These are phyloP conservation scores for Zygoascus tannicola DNA, from an alignment of 805 yeast genomes.

Conservation along the genomic window DNA sequence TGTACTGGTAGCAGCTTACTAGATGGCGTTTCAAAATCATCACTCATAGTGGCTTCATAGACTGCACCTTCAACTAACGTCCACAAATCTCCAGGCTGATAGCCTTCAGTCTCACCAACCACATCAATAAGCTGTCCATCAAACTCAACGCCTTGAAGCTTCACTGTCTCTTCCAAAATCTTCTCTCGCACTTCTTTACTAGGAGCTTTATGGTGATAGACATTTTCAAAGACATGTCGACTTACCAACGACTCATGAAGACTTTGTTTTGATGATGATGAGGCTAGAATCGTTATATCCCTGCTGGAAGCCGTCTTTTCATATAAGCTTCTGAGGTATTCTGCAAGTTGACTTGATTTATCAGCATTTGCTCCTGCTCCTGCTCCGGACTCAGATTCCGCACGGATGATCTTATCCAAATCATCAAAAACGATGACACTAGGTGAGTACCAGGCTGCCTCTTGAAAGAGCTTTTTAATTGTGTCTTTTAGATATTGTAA, in stretches of 20 bases:
- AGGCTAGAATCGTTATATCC: constrained; percentile 48
- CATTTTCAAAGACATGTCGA: constrained; percentile 62
- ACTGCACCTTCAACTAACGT: constrained; percentile 54
- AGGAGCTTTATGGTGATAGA: constrained; percentile 56
- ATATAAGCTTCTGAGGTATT: constrained; percentile 43
- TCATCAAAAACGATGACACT: constrained; percentile 69
- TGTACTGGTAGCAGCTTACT: constrained; percentile 25
- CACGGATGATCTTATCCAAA: constrained; percentile 60
- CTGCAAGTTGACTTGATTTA: constrained; percentile 55
- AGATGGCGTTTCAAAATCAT: constrained; percentile 5
- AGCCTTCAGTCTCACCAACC: constrained; percentile 74
- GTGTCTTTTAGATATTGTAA: constrained; percentile 38
- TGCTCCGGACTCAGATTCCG: constrained; percentile 53
- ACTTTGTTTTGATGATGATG: constrained; percentile 55
- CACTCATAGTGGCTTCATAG: constrained; percentile 25
- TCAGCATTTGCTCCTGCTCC: constrained; percentile 27
- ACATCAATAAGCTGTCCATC: constrained; percentile 37
- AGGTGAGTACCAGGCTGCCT: constrained; percentile 70
- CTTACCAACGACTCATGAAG: constrained; percentile 53
- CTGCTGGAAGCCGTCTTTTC: constrained; percentile 32
- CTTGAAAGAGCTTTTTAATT: constrained; percentile 37
- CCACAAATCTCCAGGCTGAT: constrained; percentile 72
- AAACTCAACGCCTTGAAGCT: constrained; percentile 34
- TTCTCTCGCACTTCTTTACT: constrained; percentile 48
- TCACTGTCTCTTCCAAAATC: constrained; percentile 36